Conservation (phyloP, 306 rosid genomes). For the Biancaea sappan region DNA sequence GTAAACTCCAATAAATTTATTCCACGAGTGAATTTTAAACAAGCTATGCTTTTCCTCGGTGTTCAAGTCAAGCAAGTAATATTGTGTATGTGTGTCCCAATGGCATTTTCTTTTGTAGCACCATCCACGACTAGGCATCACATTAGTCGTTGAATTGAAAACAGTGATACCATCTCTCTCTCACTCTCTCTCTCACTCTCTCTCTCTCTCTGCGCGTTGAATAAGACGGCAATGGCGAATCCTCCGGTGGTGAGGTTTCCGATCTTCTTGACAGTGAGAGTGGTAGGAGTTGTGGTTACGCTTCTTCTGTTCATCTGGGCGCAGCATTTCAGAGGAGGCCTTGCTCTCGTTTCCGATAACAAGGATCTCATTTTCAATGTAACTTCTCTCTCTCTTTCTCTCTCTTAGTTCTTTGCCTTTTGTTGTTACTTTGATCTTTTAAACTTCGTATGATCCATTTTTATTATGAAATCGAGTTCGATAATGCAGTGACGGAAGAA, state of each 20-base stretch:
- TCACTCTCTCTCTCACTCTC: not conserved
- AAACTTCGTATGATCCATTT: not conserved
- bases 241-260: conserved; percentile 79
- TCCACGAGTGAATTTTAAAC: not conserved
- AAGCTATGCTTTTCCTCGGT: not conserved
- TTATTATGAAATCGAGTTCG: not conserved
- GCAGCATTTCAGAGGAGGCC: conserved; percentile 82
- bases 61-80: not conserved
- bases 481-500: not conserved
- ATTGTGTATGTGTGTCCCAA: not conserved
- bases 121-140: not conserved
- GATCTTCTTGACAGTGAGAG: conserved; percentile 69
- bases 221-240: conserved; percentile 56
- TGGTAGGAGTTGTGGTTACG: conserved; percentile 53
- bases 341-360: conserved; percentile 88
- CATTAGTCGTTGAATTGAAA: not conserved
- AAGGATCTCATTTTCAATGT: conserved; percentile 94
- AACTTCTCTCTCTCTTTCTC: not conserved
- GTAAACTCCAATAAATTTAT: too few species aligned
- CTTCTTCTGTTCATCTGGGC: conserved; percentile 77
- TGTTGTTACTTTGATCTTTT: not conserved
- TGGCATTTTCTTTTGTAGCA: not conserved
- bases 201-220: not conserved
- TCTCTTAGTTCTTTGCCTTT: not conserved
- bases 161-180: not conserved